These are phyloP conservation scores for Xylaria bambusicola DNA, from an alignment of 495 filamentous ascomycete genomes.

Conservation along the genomic window DNA sequence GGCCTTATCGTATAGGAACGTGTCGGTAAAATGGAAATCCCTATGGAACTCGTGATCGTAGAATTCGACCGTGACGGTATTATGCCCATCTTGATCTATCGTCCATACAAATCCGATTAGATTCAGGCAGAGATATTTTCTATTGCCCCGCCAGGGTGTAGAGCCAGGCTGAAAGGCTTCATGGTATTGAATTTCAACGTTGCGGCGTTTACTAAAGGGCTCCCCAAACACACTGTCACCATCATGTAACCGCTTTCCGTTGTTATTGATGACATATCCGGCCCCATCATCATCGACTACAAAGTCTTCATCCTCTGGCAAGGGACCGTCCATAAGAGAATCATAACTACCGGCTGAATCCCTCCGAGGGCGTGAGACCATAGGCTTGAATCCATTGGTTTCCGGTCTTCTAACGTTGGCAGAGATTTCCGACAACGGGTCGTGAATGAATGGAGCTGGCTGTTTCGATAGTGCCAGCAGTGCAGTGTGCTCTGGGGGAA, in stretches of 20 bases:
- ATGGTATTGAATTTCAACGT: slow-evolving; percentile 69
- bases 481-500: slow-evolving; percentile 63
- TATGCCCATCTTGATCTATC: slow-evolving; percentile 88
- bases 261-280: slow-evolving; percentile 74
- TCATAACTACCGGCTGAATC: slow-evolving; percentile 50
- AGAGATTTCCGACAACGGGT: slow-evolving; percentile 71
- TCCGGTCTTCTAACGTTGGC: slow-evolving; percentile 61
- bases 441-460: slow-evolving; percentile 82
- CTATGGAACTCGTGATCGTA: slow-evolving; percentile 90
- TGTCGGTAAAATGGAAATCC: slow-evolving; percentile 97
- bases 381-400: slow-evolving; percentile 58
- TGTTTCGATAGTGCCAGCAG: slow-evolving; percentile 62
- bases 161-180: slow-evolving; percentile 88
- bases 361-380: slow-evolving; percentile 42
- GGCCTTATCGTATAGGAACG: slow-evolving; percentile 93
- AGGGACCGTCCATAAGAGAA: slow-evolving; percentile 54
- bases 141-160: slow-evolving; percentile 92
- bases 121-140: slow-evolving; percentile 91
- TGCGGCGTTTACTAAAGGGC: slow-evolving; percentile 45
- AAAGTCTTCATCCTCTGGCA: slow-evolving; percentile 68
- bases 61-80: slow-evolving; percentile 97
- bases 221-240: slow-evolving; percentile 41
- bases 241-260: slow-evolving; percentile 66
- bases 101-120: slow-evolving; percentile 95
- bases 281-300: slow-evolving; percentile 95